phyloP scores from a whole-genome alignment of 352 stramenopile species.

The Phytophthora megakarya region DNA sequence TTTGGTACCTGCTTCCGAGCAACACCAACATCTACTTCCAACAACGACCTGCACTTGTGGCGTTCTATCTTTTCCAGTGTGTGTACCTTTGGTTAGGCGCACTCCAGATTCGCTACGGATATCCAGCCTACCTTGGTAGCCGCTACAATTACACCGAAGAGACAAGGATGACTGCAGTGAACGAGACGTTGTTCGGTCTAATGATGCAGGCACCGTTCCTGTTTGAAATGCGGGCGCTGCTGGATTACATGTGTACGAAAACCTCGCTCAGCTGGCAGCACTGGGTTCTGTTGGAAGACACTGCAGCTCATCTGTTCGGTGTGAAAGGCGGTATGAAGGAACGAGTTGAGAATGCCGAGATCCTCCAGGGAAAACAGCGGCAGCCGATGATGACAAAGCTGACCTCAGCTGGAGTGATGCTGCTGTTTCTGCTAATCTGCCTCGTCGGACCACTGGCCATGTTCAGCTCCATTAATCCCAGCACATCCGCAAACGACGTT shows the following conservation, averaged over 20 bases:
- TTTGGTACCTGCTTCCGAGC: conserved; percentile 79
- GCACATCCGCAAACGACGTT: conserved; percentile 72
- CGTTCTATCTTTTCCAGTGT: conserved; percentile 86
- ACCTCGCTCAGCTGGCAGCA: conserved; percentile 82
- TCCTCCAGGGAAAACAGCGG: conserved; percentile 81
- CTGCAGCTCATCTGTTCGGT: conserved; percentile 73
- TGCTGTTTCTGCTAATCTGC: conserved; percentile 79
- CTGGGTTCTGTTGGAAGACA: conserved; percentile 87
- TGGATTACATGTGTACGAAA: conserved; percentile 89
- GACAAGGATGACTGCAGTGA: conserved; percentile 52
- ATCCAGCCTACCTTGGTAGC: conserved; percentile 82
- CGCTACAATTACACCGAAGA: conserved; percentile 74
- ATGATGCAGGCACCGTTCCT: conserved; percentile 84
- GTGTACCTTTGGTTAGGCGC: conserved; percentile 76
- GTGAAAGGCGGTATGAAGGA: conserved; percentile 84
- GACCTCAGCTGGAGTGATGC: conserved; percentile 74
- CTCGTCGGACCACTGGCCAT: conserved; percentile 76
- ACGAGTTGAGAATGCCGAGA: conserved; percentile 62
- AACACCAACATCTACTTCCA: conserved; percentile 86
- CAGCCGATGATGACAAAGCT: conserved; percentile 74
- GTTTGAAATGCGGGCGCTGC: conserved; percentile 87
- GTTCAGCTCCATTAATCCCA: conserved; percentile 89
- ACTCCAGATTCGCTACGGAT: conserved; percentile 87
- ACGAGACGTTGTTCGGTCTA: conserved; percentile 71
- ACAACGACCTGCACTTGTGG: conserved; percentile 62